Conservation (phyloP, 2,329 filamentous ascomycete genomes). For the Fusarium robinianum region DNA sequence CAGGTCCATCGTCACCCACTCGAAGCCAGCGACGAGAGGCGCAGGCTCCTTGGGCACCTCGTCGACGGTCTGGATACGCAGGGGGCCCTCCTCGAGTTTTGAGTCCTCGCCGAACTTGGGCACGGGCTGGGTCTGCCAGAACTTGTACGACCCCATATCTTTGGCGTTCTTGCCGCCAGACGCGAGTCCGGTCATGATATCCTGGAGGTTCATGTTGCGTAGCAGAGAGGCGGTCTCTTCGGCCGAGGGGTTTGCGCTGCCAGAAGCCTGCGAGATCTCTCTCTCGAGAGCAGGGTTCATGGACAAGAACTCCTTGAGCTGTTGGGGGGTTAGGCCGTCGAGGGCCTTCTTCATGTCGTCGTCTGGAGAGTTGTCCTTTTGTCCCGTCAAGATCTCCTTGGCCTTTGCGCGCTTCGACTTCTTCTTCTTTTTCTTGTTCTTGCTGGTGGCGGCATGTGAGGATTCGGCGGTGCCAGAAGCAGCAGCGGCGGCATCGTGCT, state of each 20-base stretch:
- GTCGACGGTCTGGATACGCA: constrained; percentile 78
- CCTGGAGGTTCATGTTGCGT: constrained; percentile 68
- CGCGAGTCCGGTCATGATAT: constrained; percentile 75
- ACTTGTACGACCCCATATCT: constrained; percentile 97
- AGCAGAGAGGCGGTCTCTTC: constrained; percentile 56
- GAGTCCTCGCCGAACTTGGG: constrained; percentile 72
- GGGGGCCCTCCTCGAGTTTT: constrained; percentile 75
- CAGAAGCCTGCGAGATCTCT: constrained; percentile 51
- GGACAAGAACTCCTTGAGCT: constrained; percentile 68
- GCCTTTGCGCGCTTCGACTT: constrained; percentile 68
- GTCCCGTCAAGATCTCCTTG: constrained; percentile 49
- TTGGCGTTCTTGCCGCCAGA: constrained; percentile 86
- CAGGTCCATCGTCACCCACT: constrained; percentile 92
- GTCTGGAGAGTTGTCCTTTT: constrained; percentile 40
- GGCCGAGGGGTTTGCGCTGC: constrained; percentile 43
- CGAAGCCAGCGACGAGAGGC: constrained; percentile 78
- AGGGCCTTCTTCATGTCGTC: constrained; percentile 56
- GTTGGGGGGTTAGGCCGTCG: constrained; percentile 57
- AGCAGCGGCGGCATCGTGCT: constrained; percentile 46
- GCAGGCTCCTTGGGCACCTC: constrained; percentile 78
- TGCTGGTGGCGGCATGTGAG: too few species aligned
- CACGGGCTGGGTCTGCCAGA: constrained; percentile 98
- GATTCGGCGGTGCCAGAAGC: constrained; percentile 42
- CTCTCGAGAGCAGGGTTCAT: constrained; percentile 74
- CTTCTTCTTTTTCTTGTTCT: constrained; percentile 65